Evolutionary conservation across 495 filamentous ascomycete species (phyloP).

Genomic region (Pseudevernia furfuracea): DNA sequence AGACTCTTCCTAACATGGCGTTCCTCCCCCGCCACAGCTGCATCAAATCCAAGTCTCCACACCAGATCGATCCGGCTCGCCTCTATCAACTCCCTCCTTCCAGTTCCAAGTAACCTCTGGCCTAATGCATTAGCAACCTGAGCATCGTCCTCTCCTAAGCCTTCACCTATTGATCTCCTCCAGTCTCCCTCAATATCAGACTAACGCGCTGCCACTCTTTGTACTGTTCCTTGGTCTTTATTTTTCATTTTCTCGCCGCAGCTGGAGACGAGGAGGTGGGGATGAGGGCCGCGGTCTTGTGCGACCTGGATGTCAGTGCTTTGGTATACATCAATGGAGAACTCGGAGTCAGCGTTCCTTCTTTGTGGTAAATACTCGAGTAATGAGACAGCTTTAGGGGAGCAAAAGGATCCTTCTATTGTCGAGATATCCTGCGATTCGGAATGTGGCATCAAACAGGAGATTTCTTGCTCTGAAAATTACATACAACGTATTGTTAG

Average conservation of each 20-base stretch:
- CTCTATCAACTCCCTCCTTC: neutral
- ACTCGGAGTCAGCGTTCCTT: neutral
- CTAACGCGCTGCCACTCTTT: neutral
- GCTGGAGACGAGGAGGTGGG: neutral
- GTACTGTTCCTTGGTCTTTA: neutral
- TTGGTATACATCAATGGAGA: neutral
- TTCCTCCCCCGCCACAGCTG: neutral
- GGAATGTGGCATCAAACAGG: neutral
- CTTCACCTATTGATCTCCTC: neutral
- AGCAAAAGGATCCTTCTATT: neutral
- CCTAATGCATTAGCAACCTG: neutral
- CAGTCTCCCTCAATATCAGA: too few species aligned
- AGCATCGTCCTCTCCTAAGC: neutral
- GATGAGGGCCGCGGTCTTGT: neutral
- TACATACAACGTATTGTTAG: neutral
- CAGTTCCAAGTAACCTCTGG: neutral
- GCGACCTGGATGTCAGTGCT: neutral
- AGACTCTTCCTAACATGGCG: neutral
- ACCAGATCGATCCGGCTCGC: neutral
- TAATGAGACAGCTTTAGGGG: neutral
- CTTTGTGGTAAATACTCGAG: neutral
- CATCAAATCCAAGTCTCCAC: neutral
- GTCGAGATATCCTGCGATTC: neutral
- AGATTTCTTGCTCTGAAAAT: neutral
- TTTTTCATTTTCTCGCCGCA: neutral